Base-by-base conservation (phyloP, 768 basidiomycete genomes). In the Lactifluus hygrophoroides region DNA sequence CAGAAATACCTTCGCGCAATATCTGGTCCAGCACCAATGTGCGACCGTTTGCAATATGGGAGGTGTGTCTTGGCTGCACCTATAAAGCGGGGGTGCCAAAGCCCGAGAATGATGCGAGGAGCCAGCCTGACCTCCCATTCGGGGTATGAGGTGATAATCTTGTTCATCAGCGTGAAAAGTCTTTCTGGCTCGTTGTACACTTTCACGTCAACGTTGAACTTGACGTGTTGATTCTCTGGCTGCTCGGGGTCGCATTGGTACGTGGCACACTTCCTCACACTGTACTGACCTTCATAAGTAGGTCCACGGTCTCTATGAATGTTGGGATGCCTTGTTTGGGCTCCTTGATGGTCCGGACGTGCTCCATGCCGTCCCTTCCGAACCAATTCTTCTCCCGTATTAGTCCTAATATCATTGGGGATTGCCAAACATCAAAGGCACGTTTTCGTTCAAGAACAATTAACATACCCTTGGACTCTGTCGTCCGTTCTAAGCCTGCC, bases 11-110 rank as follows among this genome's bases (percentile, higher is more conserved):
- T 79, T 60, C 88, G 78, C 50, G 93, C 90, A 62, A 90, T 73
- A 11, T 77, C 69, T 17, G 85, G 78, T 61, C 84, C 87, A 58
- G 77, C 69, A 14, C 92, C 92, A 64, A 98, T 96, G 68, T 94
- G 85, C 46, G 88, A 88, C 34, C 92, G 80, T 40, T 83, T 82
- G 70, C 89, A 87, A 69, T 90, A 92, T 21, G 92, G 89, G 28
- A 99, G 73, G 56, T 82, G 77, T 21, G 74, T 73, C 72, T 85
- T 84, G 5, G 95, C 95, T 38, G 82, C 82, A 6, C 73, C 75
- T 45, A 98, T 73, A 75, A 95, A 99, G 51, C 84, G 81, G 8
- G 96, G 93, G 73, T 99, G 93, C 90, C 90, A 93, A 13, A 94
- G 76, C 5, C 89, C 90, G 55, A 91, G 76, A 8, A 92, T 72